phyloP scores from a whole-genome alignment of 495 filamentous ascomycete genomes.

The Neurospora sp. region DNA sequence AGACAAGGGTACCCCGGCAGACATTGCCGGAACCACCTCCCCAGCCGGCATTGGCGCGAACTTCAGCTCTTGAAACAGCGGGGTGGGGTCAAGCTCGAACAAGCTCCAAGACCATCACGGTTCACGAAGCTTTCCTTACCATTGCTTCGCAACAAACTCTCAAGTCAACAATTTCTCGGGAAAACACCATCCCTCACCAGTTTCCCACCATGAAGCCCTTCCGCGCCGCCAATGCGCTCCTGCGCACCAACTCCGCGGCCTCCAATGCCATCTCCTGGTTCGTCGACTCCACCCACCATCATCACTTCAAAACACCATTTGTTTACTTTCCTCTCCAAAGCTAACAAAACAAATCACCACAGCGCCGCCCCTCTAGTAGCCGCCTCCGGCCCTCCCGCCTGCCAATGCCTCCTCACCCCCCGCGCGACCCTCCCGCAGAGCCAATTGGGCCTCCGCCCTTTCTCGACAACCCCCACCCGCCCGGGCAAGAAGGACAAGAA shows the following conservation, averaged over 20 bases:
- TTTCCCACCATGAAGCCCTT: conserved; percentile 12
- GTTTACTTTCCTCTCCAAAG: background rate
- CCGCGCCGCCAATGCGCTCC: conserved; percentile 12
- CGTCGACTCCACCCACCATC: background rate
- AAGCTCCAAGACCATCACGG: background rate
- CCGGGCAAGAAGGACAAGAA: conserved; percentile 2
- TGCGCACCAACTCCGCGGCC: conserved; percentile 6
- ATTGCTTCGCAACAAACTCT: background rate
- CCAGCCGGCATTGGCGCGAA: background rate
- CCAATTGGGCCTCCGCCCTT: background rate
- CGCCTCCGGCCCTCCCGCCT: background rate
- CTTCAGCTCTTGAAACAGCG: background rate
- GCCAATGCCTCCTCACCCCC: background rate
- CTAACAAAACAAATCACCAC: background rate
- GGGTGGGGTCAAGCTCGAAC: background rate
- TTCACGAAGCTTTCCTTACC: background rate
- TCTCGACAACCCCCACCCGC: background rate
- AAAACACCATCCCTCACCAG: background rate
- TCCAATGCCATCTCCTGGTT: conserved; percentile 3
- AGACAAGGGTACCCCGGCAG: background rate
- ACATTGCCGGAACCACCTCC: background rate
- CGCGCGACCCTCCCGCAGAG: background rate
- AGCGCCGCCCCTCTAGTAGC: background rate
- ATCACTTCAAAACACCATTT: background rate
- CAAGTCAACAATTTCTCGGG: background rate